Evolutionary conservation across 2,329 filamentous ascomycete species (phyloP), one percentile per base, ranked within the genome.

Genomic region (Talaromyces sp.): DNA sequence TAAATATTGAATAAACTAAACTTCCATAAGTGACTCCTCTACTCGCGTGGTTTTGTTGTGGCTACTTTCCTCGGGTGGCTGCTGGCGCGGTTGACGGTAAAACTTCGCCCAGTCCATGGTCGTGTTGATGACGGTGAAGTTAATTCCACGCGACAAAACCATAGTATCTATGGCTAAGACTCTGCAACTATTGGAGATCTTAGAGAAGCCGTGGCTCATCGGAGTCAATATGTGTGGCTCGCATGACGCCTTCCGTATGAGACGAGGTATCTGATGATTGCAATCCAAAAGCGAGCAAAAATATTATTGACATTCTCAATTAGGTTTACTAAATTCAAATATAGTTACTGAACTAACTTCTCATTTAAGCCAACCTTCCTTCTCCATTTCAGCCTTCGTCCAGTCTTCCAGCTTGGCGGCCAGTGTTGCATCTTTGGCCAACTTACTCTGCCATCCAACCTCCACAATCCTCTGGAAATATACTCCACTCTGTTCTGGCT

Each of bases 401-500:
- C 58, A 58, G 8, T 46, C 37, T 17, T 57, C 54, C 37, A 57
- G 22, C 15, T 39, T 50, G 10, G n/a, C 50, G n/a, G 54, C 40
- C n/a, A 60, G 40, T 9, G 22, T 10, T 13, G 51, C 7, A 41
- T 58, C 54, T 17, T 50, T 48, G n/a, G 54, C 58, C 25, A 46
- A 33, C 17, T 35, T 60, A 31, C 53, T 60, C 22, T 56, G 48
- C 53, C 54, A 57, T 21, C 40, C 48, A 57, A 40, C 11, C 31
- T 56, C 21, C 2, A 39, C 45, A 46, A 56, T 60, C 40, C 58
- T 57, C 31, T 60, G 46, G 22, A 60, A 53, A 41, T 60, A 60
- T 11, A 36, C 21, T 2, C 58, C 53, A 35, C 58, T 57, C 13
- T 57, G 46, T 63, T 70, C 71, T n/a, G 63, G 59, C 66, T 62